Base-by-base conservation (phyloP, 1,139 yeast species). In the Taphrina flavorubra region DNA sequence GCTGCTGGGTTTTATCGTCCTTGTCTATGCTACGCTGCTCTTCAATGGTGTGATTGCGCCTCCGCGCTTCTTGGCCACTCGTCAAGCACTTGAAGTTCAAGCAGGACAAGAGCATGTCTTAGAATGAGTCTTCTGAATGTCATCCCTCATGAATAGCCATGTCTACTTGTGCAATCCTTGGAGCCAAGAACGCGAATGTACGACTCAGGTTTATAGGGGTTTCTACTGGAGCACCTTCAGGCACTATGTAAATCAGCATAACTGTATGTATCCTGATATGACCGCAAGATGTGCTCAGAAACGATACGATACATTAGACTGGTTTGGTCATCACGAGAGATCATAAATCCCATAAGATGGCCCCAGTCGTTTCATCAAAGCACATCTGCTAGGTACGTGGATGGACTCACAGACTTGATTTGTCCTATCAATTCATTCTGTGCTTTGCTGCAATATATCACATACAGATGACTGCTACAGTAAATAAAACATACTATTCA, bases 1-100 rank as follows among this genome's bases (percentile, higher is more conserved):
- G 76, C 79, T 87, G 42, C 60, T 83, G 16, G 96, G 96, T 0
- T 90, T 90, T 75, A 79, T 77, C 0, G 75, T 86, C 40, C 79
- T 89, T 69, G 92, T 89, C 4, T 82, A 84, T 72, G 96, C 96
- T 31, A 89, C 96, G 0, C 79, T 89, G 66, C 82, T 89, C 68
- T 90, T 88, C 79, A 89, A 90, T 75, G 89, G 89, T 2, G 89
- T 88, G 1, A 79, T 89, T 20, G 51, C 70, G 25, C 70, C 72
- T 14, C 69, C 74, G 7, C 13, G 25, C 6, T 44, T 53, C 34
- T 40, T 63, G 40, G 25, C 25, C 20, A 31, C 20, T 18, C 18
- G 40, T 14, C 36, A 13, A 14, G 51, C 14, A 18, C 51, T 13
- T 8, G 51, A 58, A 46, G 42, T 58, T 11, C 51, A 58, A 39